Evolutionary conservation across 2,329 filamentous ascomycete species (phyloP), one percentile per base, ranked within the genome.

Genomic region (Colletotrichum endophyticum): DNA sequence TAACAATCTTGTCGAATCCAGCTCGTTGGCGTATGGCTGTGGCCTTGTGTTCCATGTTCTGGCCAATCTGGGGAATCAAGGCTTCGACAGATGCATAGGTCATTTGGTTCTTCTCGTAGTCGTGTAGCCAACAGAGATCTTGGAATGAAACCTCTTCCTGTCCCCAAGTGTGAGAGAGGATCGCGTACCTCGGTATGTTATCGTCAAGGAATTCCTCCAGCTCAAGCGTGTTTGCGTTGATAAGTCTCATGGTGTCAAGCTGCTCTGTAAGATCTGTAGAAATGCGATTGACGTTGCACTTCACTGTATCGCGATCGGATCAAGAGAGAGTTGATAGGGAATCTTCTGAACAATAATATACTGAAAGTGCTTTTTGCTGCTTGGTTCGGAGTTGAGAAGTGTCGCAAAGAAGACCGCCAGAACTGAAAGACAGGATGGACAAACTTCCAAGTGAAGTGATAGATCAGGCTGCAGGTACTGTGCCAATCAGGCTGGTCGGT

Each of bases 81-180:
- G 25, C n/a, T 19, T 16, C 30, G 3, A 70, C 7, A n/a, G 39
- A 70, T 15, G 39, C 11, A 19, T 57, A 59, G 9, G 9, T 22
- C 12, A 16, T 9, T 22, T 7, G 19, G 5, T 61, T 25, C 8
- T 39, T 25, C 4, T 74, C 44, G 81, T 80, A 56, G 13, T 77
- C 34, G 30, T 44, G 25, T 16, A 74, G 15, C 77, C 79, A 56
- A 56, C 67, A 39, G 15, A 67, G 63, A 61, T 79, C 74, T 64
- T 79, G 36, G 56, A 77, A 79, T 2, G 66, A 68, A 4, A 80
- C 71, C 30, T 80, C 78, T 5, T 66, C 19, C 4, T 66, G 70
- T n/a, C 39, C 62, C 78, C 77, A 80, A 1, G 76, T 76, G 25
- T 78, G 79, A 4, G 79, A 80, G 5, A 79, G 34, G 6, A 78